These are phyloP conservation scores for Rachicladosporium sp. DNA, from an alignment of 2,329 filamentous ascomycete genomes.

Conservation along the genomic window DNA sequence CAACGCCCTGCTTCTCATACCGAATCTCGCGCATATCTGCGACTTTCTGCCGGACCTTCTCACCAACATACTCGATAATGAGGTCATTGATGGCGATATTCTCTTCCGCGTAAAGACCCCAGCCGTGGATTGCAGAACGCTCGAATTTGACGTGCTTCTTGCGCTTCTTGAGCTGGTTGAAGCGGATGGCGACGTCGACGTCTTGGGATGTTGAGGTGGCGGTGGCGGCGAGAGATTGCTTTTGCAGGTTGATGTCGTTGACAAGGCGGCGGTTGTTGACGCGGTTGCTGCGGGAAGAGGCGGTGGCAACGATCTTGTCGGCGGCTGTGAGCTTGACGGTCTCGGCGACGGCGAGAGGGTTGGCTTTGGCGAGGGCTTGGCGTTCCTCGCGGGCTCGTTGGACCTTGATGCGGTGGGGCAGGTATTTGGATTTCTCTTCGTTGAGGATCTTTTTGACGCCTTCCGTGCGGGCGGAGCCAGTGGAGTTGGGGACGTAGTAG, in stretches of 20 bases:
- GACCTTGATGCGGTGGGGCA: conserved; percentile 94
- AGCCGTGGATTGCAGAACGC: conserved; percentile 94
- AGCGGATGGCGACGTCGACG: conserved; percentile 84
- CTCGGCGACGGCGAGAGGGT: conserved; percentile 51
- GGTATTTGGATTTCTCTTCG: conserved; percentile 93
- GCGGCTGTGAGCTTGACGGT: conserved; percentile 55
- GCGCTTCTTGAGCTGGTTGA: conserved; percentile 98
- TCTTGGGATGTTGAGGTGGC: conserved; percentile 43
- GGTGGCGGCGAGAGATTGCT: conserved; percentile 53
- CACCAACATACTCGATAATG: conserved; percentile 99
- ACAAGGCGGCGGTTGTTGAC: conserved; percentile 91
- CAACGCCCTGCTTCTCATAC: conserved; percentile 92
- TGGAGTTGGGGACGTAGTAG: conserved; percentile 73
- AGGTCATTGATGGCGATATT: conserved; percentile 96
- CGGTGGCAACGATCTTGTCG: conserved; percentile 72
- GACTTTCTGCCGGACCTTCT: conserved; percentile 92
- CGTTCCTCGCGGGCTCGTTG: conserved; percentile 83
- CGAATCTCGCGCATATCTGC: conserved; percentile 88
- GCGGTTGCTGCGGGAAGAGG: conserved; percentile 83
- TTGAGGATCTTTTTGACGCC: conserved; percentile 92
- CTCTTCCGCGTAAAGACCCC: conserved; percentile 95
- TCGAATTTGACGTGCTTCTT: conserved; percentile 99
- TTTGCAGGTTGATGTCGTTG: conserved; percentile 90
- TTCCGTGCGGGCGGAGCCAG: conserved; percentile 82
- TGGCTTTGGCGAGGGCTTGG: conserved; percentile 59